These are phyloP conservation scores for Elsinoe fawcettii DNA, from an alignment of 2,329 filamentous ascomycete species.

Conservation along the genomic window DNA sequence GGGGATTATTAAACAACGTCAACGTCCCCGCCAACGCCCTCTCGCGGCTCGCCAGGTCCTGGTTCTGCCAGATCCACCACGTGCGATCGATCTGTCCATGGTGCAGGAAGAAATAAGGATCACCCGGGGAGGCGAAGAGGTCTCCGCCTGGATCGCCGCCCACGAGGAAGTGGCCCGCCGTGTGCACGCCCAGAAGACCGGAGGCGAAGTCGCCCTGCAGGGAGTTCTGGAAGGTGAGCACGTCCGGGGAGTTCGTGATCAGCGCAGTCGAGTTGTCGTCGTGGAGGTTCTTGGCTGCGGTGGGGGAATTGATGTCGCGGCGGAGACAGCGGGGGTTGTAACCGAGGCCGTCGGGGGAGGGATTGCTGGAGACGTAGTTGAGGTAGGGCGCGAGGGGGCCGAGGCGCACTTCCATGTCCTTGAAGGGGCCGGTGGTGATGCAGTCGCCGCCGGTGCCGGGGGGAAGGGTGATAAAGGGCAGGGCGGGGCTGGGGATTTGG, in stretches of 20 bases:
- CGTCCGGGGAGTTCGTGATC: slow-evolving; percentile 20
- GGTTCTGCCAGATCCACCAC: slow-evolving; percentile 46
- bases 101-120: slow-evolving; percentile 43
- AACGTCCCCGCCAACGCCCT: slow-evolving; percentile 35
- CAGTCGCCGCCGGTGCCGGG: slow-evolving; percentile 48
- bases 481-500: slow-evolving; percentile 16
- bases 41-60: slow-evolving; percentile 31
- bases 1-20: slow-evolving; percentile 38
- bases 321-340: slow-evolving; percentile 32
- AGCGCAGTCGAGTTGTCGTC: slow-evolving; percentile 20
- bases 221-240: slow-evolving; percentile 22
- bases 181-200: slow-evolving; percentile 33
- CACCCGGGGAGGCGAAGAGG: slow-evolving; percentile 38
- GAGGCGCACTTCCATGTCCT: slow-evolving; percentile 37
- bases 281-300: slow-evolving; percentile 15
- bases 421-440: slow-evolving; percentile 44
- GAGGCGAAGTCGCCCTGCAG: slow-evolving; percentile 24
- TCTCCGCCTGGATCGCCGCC: slow-evolving; percentile 41
- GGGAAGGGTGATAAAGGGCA: slow-evolving; percentile 30
- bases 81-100: slow-evolving; percentile 42
- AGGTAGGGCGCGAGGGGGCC: slow-evolving; percentile 41
- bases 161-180: slow-evolving; percentile 41
- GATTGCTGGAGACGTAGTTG: slow-evolving; percentile 24
- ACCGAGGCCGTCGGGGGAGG: slow-evolving; percentile 25
- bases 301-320: slow-evolving; percentile 29